phyloP scores from a whole-genome alignment of 257 asterid species.

The Petunia secreta region DNA sequence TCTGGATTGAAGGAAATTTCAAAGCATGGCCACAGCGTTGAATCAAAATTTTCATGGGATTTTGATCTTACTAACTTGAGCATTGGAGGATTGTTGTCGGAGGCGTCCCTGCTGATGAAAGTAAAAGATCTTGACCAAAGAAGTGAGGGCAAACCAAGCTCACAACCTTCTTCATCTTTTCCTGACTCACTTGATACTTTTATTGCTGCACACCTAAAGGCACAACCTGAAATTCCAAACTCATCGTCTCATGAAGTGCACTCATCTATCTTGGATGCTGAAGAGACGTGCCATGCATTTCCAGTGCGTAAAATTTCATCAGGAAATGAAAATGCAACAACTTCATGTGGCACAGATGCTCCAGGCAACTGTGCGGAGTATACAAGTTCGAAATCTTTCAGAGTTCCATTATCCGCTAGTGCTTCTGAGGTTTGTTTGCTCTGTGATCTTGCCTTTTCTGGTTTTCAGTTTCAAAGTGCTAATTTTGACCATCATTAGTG shows the following conservation, averaged over 20 bases:
- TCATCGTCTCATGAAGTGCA: constrained; percentile 44
- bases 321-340: constrained; percentile 34
- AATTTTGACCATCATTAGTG: constrained; percentile 16
- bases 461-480: constrained; percentile 21
- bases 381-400: constrained; percentile 35
- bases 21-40: constrained; percentile 30
- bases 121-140: constrained; percentile 35
- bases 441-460: background rate
- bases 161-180: constrained; percentile 38
- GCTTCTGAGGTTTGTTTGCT: constrained; percentile 47
- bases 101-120: constrained; percentile 63
- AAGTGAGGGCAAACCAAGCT: constrained; percentile 44
- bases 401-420: constrained; percentile 21
- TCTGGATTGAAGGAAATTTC: constrained; percentile 28
- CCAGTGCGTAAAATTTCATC: constrained; percentile 52
- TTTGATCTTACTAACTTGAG: constrained; percentile 65
- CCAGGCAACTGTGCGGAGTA: constrained; percentile 31
- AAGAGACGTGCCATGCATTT: constrained; percentile 96
- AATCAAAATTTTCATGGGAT: constrained; percentile 57
- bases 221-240: constrained; percentile 44
- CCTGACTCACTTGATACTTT: constrained; percentile 49
- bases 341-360: constrained; percentile 35
- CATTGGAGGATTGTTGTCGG: constrained; percentile 83
- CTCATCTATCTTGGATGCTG: constrained; percentile 81
- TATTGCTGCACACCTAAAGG: constrained; percentile 41